Base-by-base conservation (phyloP, 2,329 filamentous ascomycete genomes). In the Emmonsiellopsis sp. region DNA sequence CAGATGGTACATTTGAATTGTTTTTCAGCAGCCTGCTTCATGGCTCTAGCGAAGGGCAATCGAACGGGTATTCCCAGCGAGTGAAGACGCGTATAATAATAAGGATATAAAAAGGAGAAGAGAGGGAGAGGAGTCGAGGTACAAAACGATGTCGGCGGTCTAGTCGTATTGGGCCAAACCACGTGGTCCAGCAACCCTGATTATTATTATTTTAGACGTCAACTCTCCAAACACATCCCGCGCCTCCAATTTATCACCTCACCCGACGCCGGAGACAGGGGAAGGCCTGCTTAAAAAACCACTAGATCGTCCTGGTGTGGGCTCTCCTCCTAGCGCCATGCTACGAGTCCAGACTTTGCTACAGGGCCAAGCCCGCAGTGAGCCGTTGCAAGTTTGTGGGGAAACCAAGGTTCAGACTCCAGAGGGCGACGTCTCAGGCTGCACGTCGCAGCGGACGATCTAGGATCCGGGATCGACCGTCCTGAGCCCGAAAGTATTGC, bases 1-100 rank as follows among this genome's bases (percentile, higher is more conserved):
- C 73, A 76, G 56, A 73, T 62, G 11, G 67, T 65, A 57, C 73
- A 75, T 56, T 66, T 68, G 59, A 72, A 72, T 53, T 71, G 69
- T 59, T 73, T 73, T 51, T 66, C 68, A 37, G 65, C 43, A 51
- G 58, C 54, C 48, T 65, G 58, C 62, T 68, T 70, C 68, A 69
- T 71, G 56, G 55, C 32, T 46, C 47, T 49, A 14, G 31, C 40
- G 34, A 40, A 9, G 11, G 36, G 40, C 47, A 49, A 36, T 37
- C 6, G 36, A 14, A 11, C 31, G 6, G 36, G 36, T 39, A n/a
- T 31, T 10, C 47, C 36, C 6, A 34, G 21, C n/a, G 27, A 27
- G 21, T 39, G 14, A 7, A 46, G 27, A 6, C 47, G 40, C 27
- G 33, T 27, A 48, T 39, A 49, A n/a, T 34, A n/a, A 8, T 14